These are phyloP conservation scores for Litchi chinensis DNA, from an alignment of 345 rosid genomes.

Conservation along the genomic window DNA sequence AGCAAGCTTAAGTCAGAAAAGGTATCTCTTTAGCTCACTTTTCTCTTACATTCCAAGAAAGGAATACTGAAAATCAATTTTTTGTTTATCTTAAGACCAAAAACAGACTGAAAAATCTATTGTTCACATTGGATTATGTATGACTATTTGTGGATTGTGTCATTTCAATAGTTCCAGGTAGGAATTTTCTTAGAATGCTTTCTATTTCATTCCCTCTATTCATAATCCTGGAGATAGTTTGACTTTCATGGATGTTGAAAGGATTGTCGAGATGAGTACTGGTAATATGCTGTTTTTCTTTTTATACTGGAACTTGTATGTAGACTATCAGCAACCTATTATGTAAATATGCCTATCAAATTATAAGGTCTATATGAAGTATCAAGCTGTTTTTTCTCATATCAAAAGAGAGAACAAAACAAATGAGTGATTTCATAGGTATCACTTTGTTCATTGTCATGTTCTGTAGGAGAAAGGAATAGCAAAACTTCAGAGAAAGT, in stretches of 20 bases:
- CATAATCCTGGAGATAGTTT: background rate
- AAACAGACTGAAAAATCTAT: background rate
- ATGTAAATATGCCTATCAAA: background rate
- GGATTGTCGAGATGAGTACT: background rate
- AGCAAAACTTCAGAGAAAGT: background rate
- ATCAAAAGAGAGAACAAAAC: background rate
- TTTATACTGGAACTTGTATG: background rate
- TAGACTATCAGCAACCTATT: background rate
- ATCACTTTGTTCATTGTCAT: background rate
- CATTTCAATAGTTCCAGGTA: background rate
- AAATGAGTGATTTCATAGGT: background rate
- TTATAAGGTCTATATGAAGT: background rate
- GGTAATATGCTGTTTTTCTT: background rate
- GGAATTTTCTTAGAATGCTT: background rate
- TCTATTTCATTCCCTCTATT: background rate
- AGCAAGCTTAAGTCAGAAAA: conserved; percentile 63
- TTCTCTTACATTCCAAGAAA: background rate
- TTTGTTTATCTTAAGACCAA: background rate
- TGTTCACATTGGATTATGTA: background rate
- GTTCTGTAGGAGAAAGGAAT: too few relatives aligned
- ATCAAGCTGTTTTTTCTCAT: background rate
- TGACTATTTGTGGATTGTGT: too few relatives aligned
- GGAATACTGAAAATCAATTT: background rate
- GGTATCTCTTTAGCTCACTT: conserved; percentile 45
- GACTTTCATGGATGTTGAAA: background rate